phyloP scores from a whole-genome alignment of 202 grass and related monocot genomes.

The Elaeis oleifera region DNA sequence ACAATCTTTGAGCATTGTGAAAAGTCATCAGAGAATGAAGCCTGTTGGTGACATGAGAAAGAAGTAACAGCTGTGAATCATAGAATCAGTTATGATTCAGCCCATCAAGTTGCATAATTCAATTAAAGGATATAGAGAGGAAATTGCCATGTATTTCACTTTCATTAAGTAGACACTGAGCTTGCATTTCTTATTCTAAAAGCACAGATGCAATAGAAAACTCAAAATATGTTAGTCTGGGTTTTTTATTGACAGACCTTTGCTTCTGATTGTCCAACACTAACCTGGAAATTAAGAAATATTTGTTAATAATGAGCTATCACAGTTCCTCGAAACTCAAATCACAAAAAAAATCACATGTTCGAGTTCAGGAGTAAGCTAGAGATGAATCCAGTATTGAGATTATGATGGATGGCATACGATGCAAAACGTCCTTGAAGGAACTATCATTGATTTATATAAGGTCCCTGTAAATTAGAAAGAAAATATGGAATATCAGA shows the following conservation, averaged over 20 bases:
- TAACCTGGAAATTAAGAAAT: slow-evolving; percentile 48
- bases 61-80: no score
- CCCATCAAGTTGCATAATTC: no score
- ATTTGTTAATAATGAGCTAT: slow-evolving; percentile 2
- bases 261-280: slow-evolving; percentile 92
- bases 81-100: no score
- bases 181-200: no score
- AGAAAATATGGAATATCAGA: slow-evolving; percentile 5
- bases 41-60: no score
- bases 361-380: slow-evolving; percentile 8
- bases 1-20: no score
- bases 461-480: slow-evolving; percentile 59
- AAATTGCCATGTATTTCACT: no score
- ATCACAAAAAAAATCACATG: slow-evolving; percentile 3
- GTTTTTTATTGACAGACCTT: slow-evolving; percentile 45
- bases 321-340: slow-evolving; percentile 10
- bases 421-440: slow-evolving; percentile 93
- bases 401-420: slow-evolving; percentile 42
- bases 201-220: no score
- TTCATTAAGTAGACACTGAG: no score
- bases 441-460: slow-evolving; percentile 87
- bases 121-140: no score
- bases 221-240: no score
- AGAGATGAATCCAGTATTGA: slow-evolving; percentile 1
- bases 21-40: no score